Base-by-base conservation (phyloP, 1,139 yeast genomes). In the Meyerozyma guilliermondii region DNA sequence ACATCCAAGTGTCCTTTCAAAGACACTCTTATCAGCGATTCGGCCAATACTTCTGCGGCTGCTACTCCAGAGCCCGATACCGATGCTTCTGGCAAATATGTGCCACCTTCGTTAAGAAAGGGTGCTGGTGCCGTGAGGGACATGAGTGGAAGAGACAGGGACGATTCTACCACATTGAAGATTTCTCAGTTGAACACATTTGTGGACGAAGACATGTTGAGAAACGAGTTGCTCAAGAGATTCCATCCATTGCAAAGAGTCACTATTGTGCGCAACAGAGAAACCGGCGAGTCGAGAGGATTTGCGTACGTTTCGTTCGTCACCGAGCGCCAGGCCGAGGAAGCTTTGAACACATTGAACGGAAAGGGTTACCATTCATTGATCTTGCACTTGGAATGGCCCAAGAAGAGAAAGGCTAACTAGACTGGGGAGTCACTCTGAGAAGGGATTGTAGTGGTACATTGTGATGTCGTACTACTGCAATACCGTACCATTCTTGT, bases 1-100 rank as follows among this genome's bases (percentile, higher is more conserved):
- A 87, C 98, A 35, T 73, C 91, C 62, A 83, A 86, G 70, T 92
- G 99, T 85, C 98, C 98, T 51, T 88, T 83, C 77, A 91, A 87
- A 71, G 95, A 86, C 57, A 86, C 94, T 36, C 74, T 92, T 65
- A 94, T 91, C 33, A 74, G 75, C 38, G 68, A 67, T 41, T 54
- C 64, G 18, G 66, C 63, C 39, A 56, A 62, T 29, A 64, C 70
- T 35, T 56, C 51, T 27, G 66, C 56, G 26, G 60, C 62, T 37
- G 62, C 66, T 35, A 64, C 68, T 27, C 65, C 66, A 41, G 62
- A 59, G 41, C 63, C 62, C 17, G 36, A 33, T 24, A 56, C 68
- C 41, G 66, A 66, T 42, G 71, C 70, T 29, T 43, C 59, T 18
- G 46, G 52, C n/a, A 77, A 76, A 50, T 89, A 87, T 62, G 84